Conservation (phyloP, 2,329 filamentous ascomycete species). For the Ceratocystis diversiconidia region DNA sequence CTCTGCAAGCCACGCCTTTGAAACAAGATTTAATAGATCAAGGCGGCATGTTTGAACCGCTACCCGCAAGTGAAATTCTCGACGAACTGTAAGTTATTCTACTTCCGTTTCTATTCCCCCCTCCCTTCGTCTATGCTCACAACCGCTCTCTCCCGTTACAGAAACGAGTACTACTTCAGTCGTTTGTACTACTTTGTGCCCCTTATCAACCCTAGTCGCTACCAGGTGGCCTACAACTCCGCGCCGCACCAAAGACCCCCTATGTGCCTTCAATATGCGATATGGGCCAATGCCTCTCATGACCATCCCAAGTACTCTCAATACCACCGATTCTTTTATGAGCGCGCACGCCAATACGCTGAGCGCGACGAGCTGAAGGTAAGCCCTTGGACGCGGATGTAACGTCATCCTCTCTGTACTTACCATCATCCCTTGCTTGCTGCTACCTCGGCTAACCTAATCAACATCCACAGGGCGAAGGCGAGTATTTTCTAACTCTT, state of each 20-base stretch:
- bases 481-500: slow-evolving; percentile 68
- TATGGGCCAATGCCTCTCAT: slow-evolving; percentile 70
- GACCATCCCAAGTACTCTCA: slow-evolving; percentile 56
- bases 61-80: slow-evolving; percentile 65
- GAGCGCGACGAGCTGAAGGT: slow-evolving; percentile 74
- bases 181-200: slow-evolving; percentile 59
- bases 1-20: background rate
- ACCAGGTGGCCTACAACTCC: slow-evolving; percentile 57
- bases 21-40: slow-evolving; percentile 49
- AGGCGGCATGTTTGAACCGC: slow-evolving; percentile 67
- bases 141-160: slow-evolving; percentile 25
- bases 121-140: background rate
- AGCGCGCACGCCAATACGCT: slow-evolving; percentile 65
- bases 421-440: background rate
- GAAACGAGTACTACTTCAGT: slow-evolving; percentile 61
- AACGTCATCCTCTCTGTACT: background rate
- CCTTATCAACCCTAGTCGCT: slow-evolving; percentile 64
- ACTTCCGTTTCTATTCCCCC: background rate
- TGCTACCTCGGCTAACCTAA: background rate
- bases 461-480: slow-evolving; percentile 40
- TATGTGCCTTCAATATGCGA: slow-evolving; percentile 68
- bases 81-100: slow-evolving; percentile 55
- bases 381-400: slow-evolving; percentile 13
- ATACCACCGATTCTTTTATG: slow-evolving; percentile 68
- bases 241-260: slow-evolving; percentile 64